Evolutionary conservation across 2,329 filamentous ascomycete species (phyloP).

Genomic region (Diaporthe destruens): DNA sequence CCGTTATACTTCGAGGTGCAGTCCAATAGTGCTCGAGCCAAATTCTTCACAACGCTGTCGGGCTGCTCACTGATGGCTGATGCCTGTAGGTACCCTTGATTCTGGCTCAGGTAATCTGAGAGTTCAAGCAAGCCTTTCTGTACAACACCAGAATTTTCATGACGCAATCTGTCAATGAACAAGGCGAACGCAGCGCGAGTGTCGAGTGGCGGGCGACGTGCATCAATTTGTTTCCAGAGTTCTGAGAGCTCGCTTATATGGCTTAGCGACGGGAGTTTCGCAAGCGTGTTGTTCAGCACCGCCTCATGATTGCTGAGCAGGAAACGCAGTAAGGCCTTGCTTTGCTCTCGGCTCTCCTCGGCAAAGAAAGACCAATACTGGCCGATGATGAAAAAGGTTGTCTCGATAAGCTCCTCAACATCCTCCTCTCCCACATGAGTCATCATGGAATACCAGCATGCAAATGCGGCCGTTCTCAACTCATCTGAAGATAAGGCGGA

Average conservation of each 20-base stretch:
- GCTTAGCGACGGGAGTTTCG: conserved; percentile 82
- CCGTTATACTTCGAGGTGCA: conserved; percentile 85
- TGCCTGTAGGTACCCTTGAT: conserved; percentile 84
- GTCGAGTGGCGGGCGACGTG: conserved; percentile 75
- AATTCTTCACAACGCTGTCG: conserved; percentile 76
- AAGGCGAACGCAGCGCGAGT: conserved; percentile 75
- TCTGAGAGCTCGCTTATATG: conserved; percentile 77
- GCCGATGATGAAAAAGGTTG: conserved; percentile 88
- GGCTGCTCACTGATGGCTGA: conserved; percentile 87
- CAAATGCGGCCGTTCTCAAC: conserved; percentile 83
- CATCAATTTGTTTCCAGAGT: conserved; percentile 74
- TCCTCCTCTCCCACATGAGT: conserved; percentile 81
- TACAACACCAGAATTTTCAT: conserved; percentile 90
- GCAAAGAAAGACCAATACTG: conserved; percentile 82
- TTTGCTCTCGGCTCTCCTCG: conserved; percentile 68
- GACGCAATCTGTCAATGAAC: conserved; percentile 79
- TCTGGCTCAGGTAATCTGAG: conserved; percentile 75
- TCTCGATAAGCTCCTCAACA: conserved; percentile 83
- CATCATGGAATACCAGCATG: conserved; percentile 86
- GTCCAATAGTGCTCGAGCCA: conserved; percentile 86
- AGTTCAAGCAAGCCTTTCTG: conserved; percentile 85
- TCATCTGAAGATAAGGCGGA: conserved; percentile 82
- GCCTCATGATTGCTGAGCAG: conserved; percentile 73
- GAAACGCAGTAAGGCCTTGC: conserved; percentile 72
- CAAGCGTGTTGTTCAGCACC: conserved; percentile 75